Percentiles rank a stretch among this genome's conserved stretches.
Evolutionary conservation across 495 filamentous ascomycete genomes (phyloP).

Genomic region (Neurospora hispaniola): DNA sequence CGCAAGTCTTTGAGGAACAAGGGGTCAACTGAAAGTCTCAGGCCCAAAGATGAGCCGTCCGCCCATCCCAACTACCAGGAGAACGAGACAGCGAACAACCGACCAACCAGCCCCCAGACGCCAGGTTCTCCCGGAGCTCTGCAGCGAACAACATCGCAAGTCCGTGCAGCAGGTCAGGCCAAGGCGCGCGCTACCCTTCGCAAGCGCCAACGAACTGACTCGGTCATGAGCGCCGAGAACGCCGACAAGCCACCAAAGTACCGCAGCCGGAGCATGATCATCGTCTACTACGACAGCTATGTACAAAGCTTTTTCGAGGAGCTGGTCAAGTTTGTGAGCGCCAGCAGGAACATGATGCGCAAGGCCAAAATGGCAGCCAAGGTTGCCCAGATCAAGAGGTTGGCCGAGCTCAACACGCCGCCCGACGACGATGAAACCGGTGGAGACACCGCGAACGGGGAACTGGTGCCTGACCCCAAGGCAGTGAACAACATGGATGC

Average conservation of each 20-base stretch:
- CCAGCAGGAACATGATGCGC: constrained; percentile 71
- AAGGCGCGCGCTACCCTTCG: constrained; percentile 33
- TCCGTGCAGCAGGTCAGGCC: constrained; percentile 34
- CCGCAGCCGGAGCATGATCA: constrained; percentile 66
- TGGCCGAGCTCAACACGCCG: constrained; percentile 41
- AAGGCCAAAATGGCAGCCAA: constrained; percentile 65
- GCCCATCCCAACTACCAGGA: constrained; percentile 19
- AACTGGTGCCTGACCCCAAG: constrained; percentile 5
- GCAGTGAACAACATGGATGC: background rate
- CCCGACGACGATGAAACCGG: constrained; percentile 21
- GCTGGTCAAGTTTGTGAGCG: constrained; percentile 67
- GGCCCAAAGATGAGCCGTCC: constrained; percentile 38
- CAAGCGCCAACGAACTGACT: constrained; percentile 49
- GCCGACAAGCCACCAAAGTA: constrained; percentile 37
- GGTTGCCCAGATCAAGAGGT: constrained; percentile 42
- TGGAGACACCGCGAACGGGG: constrained; percentile 1
- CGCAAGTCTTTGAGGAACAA: constrained; percentile 42
- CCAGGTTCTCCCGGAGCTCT: constrained; percentile 35
- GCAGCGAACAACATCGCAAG: constrained; percentile 31
- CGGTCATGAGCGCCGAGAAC: constrained; percentile 42
- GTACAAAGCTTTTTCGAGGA: constrained; percentile 72
- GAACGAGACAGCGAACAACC: constrained; percentile 4
- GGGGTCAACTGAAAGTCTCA: constrained; percentile 54
- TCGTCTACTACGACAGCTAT: constrained; percentile 82
- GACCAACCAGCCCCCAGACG: constrained; percentile 12